Conservation (phyloP, 371 early-diverging fungal genomes). For the Globomyces sp. region DNA sequence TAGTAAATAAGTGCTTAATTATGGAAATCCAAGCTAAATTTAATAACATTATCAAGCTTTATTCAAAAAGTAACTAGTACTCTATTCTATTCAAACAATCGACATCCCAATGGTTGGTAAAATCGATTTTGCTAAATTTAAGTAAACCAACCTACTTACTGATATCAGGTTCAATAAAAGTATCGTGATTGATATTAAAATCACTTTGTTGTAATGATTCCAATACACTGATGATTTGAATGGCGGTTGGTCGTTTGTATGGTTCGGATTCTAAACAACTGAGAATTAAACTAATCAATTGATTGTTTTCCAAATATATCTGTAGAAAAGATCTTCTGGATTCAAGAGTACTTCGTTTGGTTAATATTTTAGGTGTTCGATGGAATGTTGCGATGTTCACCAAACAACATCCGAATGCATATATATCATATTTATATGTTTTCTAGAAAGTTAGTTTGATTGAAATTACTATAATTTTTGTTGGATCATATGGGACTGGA, state of each 20-base stretch:
- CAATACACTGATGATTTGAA: neutral
- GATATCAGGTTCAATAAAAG: too few species aligned
- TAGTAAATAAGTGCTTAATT: too few species aligned
- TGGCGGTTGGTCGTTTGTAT: neutral
- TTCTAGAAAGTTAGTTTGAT: neutral
- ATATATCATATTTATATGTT: slow-evolving; percentile 12
- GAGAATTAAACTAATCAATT: neutral
- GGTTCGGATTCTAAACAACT: neutral
- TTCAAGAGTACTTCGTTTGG: neutral
- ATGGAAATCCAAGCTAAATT: too few species aligned
- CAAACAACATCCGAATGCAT: slow-evolving; percentile 2
- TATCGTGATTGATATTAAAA: too few species aligned
- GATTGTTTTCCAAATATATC: neutral
- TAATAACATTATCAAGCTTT: too few species aligned
- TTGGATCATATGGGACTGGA: neutral
- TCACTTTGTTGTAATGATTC: too few species aligned
- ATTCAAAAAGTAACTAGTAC: too few species aligned
- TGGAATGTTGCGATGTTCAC: neutral
- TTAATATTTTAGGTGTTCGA: neutral
- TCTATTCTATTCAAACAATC: too few species aligned
- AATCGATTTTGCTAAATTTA: too few species aligned
- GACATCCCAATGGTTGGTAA: too few species aligned
- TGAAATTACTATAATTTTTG: neutral
- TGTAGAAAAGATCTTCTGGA: too few species aligned
- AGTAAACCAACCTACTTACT: too few species aligned